Evolutionary conservation across 345 rosid genomes (phyloP), one percentile per base, ranked within the genome.

Genomic region (Citrus sp.): DNA sequence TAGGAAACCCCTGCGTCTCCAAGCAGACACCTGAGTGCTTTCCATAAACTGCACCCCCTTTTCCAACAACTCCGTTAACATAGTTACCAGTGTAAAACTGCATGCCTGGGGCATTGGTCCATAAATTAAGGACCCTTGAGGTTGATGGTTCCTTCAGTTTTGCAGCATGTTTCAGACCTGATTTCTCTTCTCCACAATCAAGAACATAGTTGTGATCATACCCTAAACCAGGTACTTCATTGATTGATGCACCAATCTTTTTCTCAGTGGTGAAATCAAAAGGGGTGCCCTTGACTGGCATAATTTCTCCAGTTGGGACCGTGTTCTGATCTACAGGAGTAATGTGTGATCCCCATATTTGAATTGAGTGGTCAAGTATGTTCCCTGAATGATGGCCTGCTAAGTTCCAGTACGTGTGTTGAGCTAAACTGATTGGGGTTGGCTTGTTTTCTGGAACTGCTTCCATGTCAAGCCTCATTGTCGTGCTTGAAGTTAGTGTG

Each of bases 381-480:
- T 75, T 84, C 63, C 97, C 97, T 0, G 94, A 89, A 87, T 88
- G 74, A 77, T 95, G 98, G 34, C 99, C 99, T 0, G 91, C 88
- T 61, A 95, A 80, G 90, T 93, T 93, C 98, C 98, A 95, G 84
- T 96, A 96, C n/a, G 97, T 93, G 80, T 93, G 99, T 74, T 96
- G 99, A 64, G 98, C 99, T 83, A 93, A 86, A 85, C 63, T 93
- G 51, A 96, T 87, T 9, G 93, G 98, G 80, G 98, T 92, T 32
- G 94, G 90, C 85, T 88, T 91, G 80, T 87, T 89, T 82, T 88
- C 89, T 0, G 97, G 85, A 76, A 91, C 85, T 24, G 95, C 99
- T 80, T 93, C 95, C 98, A 95, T 95, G 85, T 95, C 94, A 9
- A 95, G 97, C 83, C 92, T 88, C 94, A 95, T 75, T 3, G 94